Conservation (phyloP, 2,329 filamentous ascomycete genomes). For the Atkinsonella hypoxylon region DNA sequence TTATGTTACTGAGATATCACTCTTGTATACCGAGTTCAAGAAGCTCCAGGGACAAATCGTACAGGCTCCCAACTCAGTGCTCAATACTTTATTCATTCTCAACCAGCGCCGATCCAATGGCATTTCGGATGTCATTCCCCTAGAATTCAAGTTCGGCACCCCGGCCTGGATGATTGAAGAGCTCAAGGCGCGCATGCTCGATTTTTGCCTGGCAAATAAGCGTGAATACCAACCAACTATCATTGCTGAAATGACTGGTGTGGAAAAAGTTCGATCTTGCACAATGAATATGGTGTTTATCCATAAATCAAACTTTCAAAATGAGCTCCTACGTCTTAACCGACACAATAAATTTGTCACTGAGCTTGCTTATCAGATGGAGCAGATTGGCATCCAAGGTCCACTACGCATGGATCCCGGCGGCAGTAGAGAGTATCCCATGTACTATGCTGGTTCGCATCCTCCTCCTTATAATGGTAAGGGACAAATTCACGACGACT, state of each 20-base stretch:
- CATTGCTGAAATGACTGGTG: constrained; percentile 68
- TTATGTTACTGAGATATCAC: constrained; percentile 86
- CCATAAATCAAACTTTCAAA: constrained; percentile 96
- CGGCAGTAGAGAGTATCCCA: constrained; percentile 54
- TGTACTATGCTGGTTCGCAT: constrained; percentile 36
- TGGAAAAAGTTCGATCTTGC: constrained; percentile 74
- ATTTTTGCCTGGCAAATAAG: constrained; percentile 76
- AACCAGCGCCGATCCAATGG: constrained; percentile 87
- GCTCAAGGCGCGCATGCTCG: constrained; percentile 66
- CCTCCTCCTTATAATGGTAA: constrained; percentile 23
- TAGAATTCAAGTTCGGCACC: constrained; percentile 82
- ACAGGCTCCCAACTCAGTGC: constrained; percentile 85
- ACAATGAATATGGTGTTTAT: constrained; percentile 92
- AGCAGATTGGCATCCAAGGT: constrained; percentile 74
- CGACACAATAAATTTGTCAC: constrained; percentile 91
- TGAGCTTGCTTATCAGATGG: constrained; percentile 77
- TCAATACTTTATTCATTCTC: constrained; percentile 88
- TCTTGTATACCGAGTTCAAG: constrained; percentile 95
- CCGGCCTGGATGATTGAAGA: constrained; percentile 70
- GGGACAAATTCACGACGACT: constrained; percentile 12
- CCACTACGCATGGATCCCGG: constrained; percentile 51
- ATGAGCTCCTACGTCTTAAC: constrained; percentile 79
- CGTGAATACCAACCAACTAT: constrained; percentile 82
- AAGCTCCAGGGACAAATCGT: constrained; percentile 97
- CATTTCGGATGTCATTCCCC: constrained; percentile 72